A percentile compares a stretch with the other conserved stretches of the same genome.
Evolutionary conservation across 495 filamentous ascomycete genomes (phyloP).

Genomic region (Penicillium antarcticum): DNA sequence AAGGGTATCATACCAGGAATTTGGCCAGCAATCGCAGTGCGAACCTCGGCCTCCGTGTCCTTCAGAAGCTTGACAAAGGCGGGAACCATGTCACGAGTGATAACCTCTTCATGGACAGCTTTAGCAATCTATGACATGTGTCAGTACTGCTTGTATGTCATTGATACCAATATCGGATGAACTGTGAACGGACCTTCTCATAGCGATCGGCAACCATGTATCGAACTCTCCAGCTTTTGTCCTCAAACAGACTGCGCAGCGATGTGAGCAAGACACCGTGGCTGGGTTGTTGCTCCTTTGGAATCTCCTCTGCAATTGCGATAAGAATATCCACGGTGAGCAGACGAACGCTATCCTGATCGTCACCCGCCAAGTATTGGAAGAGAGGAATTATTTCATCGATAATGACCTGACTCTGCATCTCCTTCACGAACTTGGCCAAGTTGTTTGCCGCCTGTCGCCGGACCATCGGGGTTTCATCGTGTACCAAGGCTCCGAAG

Average conservation of each 20-base stretch:
- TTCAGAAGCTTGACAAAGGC: slow-evolving; percentile 97
- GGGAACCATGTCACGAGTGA: slow-evolving; percentile 88
- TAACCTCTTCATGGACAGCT: slow-evolving; percentile 95
- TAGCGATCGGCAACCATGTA: slow-evolving; percentile 99
- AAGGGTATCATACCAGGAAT: slow-evolving; percentile 67
- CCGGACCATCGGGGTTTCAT: slow-evolving; percentile 98
- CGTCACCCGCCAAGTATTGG: slow-evolving; percentile 91
- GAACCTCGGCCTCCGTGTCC: slow-evolving; percentile 94
- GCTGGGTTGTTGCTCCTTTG: slow-evolving; percentile 95
- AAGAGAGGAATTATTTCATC: slow-evolving; percentile 99
- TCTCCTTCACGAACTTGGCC: slow-evolving; percentile 95
- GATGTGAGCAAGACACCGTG: slow-evolving; percentile 90
- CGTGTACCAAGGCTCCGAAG: slow-evolving; percentile 88
- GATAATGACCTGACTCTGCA: slow-evolving; percentile 85
- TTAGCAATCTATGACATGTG: slow-evolving; percentile 72
- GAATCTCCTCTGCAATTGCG: slow-evolving; percentile 92
- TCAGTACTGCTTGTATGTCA: slow-evolving; percentile 11
- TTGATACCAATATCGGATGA: slow-evolving; percentile 4
- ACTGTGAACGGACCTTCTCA: slow-evolving; percentile 68
- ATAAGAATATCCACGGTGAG: slow-evolving; percentile 96
- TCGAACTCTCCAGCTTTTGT: slow-evolving; percentile 98
- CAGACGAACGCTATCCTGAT: slow-evolving; percentile 95
- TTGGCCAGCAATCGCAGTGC: slow-evolving; percentile 94
- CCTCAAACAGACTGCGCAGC: slow-evolving; percentile 87
- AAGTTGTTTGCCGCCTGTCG: slow-evolving; percentile 94